Percentiles rank a stretch among this genome's conserved stretches.
Evolutionary conservation across 768 basidiomycete genomes (phyloP).

Genomic region (Kwoniella sp.): DNA sequence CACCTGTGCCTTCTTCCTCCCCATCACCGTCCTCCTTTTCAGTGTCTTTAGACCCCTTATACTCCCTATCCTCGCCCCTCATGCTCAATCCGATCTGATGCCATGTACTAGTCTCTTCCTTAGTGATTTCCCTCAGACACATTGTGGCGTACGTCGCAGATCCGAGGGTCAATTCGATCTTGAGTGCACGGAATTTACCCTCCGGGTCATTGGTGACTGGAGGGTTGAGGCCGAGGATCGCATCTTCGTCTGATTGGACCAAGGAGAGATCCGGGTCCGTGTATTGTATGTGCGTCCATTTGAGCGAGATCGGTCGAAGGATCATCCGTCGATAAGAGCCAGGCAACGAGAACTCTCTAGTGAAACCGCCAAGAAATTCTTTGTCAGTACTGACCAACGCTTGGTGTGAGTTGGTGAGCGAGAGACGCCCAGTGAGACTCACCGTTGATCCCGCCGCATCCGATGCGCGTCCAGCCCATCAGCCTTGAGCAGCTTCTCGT

Average conservation of each 20-base stretch:
- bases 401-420: too few species aligned
- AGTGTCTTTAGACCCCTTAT: constrained; percentile 25
- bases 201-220: constrained; percentile 62
- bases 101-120: constrained; percentile 52
- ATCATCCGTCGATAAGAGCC: constrained; percentile 93
- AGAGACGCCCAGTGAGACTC: constrained; percentile 56
- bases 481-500: constrained; percentile 73
- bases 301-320: constrained; percentile 77
- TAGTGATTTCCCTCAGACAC: constrained; percentile 66
- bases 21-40: constrained; percentile 10
- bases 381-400: not conserved
- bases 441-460: constrained; percentile 85
- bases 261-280: constrained; percentile 91
- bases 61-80: constrained; percentile 50
- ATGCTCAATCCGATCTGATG: constrained; percentile 52
- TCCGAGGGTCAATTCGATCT: constrained; percentile 79
- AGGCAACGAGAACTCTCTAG: constrained; percentile 79
- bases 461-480: constrained; percentile 86
- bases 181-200: constrained; percentile 84
- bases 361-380: constrained; percentile 5
- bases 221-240: constrained; percentile 73
- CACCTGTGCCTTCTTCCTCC: constrained; percentile 1
- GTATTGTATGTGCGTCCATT: constrained; percentile 81
- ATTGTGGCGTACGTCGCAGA: constrained; percentile 97
- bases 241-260: constrained; percentile 94